Conservation (phyloP, 768 basidiomycete genomes). For the Inosperma sp. region DNA sequence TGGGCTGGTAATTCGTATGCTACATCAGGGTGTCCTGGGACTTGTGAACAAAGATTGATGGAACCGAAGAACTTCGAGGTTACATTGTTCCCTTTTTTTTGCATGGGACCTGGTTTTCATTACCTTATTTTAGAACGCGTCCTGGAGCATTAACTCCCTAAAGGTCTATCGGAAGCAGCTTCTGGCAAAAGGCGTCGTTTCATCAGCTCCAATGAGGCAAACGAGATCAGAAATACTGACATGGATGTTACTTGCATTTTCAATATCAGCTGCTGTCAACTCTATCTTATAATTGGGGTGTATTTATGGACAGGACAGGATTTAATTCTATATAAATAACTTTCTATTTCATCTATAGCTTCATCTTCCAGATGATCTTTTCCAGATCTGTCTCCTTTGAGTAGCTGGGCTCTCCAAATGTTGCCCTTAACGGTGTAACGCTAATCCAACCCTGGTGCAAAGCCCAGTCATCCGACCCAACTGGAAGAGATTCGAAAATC, state of each 20-base stretch:
- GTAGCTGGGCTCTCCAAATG: conserved; percentile 60
- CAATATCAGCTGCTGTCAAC: background rate
- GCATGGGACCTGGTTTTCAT: background rate
- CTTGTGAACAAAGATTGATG: conserved; percentile 57
- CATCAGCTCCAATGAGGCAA: background rate
- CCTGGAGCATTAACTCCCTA: conserved; percentile 75
- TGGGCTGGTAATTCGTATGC: conserved; percentile 83
- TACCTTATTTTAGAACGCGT: conserved; percentile 53
- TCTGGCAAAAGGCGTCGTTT: conserved; percentile 36
- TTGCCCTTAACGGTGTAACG: conserved; percentile 72
- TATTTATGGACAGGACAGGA: background rate
- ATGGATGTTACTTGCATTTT: background rate
- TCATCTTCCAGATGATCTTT: conserved; percentile 51
- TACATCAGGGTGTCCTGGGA: conserved; percentile 70
- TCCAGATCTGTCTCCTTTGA: conserved; percentile 30
- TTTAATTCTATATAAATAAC: background rate
- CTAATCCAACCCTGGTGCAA: conserved; percentile 64
- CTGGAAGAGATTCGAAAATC: conserved; percentile 51
- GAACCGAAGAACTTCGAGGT: conserved; percentile 72
- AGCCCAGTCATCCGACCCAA: conserved; percentile 82
- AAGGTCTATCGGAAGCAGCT: conserved; percentile 66
- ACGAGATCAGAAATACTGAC: background rate
- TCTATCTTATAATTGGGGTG: background rate
- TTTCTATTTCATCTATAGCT: conserved; percentile 36
- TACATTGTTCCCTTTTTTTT: conserved; percentile 22